These are phyloP conservation scores for Vanrija pseudolonga DNA, from an alignment of 1,284 basidiomycete genomes.

Conservation along the genomic window DNA sequence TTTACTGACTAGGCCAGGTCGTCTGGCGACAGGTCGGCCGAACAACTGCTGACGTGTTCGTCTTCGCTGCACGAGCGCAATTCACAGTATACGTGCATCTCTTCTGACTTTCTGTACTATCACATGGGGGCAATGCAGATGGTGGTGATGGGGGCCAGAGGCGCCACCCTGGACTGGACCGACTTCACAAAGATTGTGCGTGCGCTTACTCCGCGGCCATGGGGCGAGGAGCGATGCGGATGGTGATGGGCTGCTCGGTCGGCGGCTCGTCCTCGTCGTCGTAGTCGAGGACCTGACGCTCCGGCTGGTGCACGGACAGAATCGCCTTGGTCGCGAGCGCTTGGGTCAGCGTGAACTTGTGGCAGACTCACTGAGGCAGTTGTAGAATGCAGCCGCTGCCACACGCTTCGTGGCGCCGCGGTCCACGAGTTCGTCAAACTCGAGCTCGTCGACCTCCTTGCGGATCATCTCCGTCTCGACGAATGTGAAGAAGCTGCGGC, in stretches of 20 bases:
- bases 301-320: conserved; percentile 26
- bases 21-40: no score
- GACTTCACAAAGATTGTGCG: no score
- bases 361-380: conserved; percentile 36
- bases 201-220: no score
- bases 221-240: conserved; percentile 15
- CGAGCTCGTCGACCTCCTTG: conserved; percentile 59
- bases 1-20: no score
- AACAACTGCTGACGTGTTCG: no score
- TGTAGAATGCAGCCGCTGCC: conserved; percentile 38
- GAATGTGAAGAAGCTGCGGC: conserved; percentile 38
- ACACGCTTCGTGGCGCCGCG: conserved; percentile 17
- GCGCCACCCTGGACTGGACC: no score
- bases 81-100: no score
- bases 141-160: no score
- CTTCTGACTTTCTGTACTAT: no score
- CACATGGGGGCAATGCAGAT: no score
- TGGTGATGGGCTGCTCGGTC: conserved; percentile 16
- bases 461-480: conserved; percentile 24
- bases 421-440: conserved; percentile 53
- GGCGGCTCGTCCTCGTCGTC: no score
- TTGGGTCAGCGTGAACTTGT: conserved; percentile 1
- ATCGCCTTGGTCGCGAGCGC: conserved; percentile 40
- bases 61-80: no score
- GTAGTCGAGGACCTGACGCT: neutral